Evolutionary conservation across 2,329 filamentous ascomycete genomes (phyloP), one percentile per base, ranked within the genome.

Genomic region (Mollisia scopiformis): DNA sequence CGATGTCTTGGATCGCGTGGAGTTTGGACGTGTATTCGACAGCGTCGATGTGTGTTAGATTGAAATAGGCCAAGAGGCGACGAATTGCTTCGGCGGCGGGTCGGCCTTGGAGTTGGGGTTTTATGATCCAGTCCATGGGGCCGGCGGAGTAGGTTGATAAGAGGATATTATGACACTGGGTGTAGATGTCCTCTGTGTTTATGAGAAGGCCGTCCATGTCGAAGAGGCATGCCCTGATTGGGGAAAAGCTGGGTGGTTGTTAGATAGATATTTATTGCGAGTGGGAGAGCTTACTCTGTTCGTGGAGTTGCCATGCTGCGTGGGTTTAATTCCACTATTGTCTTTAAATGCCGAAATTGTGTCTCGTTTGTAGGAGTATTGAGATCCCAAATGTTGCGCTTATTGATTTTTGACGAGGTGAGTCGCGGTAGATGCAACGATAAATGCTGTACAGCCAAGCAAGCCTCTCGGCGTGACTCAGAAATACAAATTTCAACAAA

Each of bases 181-280:
- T 95, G 81, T 97, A 97, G 55, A 87, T 62, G 73, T 99, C 95
- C 79, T 98, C 95, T 30, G 91, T 93, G 77, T 98, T 88, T 74
- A 99, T 91, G 19, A 99, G 86, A 39, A 98, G 88, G 63, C 95
- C 95, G 77, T 99, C 95, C 93, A 98, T 97, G 81, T 98, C 95
- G 76, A 99, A 98, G 68, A 99, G 88, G 76, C 93, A 97, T 68
- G 94, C 95, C 69, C 92, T 86, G 62, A 98, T 83, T 54, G 89
- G 87, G 21, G 91, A 90, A 76, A 93, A 88, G 74, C 89, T 91
- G 71, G 31, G 31, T 41, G 23, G 25, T 33, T 52, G 41, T 61
- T 53, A 58, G 58, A 33, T 55, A 28, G 52, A 3, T 31, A 19
- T 31, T 19, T 11, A 11, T 50, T 53, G 31, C 31, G 47, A 43